Conservation (phyloP, 2,329 filamentous ascomycete genomes). For the Aspergillus pseudoglaucus region DNA sequence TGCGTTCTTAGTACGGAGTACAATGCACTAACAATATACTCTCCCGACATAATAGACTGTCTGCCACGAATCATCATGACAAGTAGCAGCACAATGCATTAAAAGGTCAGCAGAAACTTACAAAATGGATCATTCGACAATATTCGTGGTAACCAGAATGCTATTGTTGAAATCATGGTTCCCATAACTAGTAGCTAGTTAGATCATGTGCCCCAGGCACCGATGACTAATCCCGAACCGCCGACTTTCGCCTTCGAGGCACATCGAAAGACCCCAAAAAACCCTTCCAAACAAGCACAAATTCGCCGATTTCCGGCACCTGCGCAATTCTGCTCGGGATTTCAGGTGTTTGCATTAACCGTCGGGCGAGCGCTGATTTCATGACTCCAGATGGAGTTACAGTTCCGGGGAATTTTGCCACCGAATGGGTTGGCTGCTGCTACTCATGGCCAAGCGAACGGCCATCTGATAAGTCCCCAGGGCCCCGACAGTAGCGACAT, state of each 20-base stretch:
- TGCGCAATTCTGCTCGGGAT: constrained; percentile 13
- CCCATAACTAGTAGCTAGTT: no score
- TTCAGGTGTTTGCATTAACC: constrained; percentile 19
- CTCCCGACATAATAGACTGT: no score
- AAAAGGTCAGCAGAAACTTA: no score
- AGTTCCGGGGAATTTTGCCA: constrained; percentile 28
- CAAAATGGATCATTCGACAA: no score
- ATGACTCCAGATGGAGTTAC: constrained; percentile 27
- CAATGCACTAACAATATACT: no score
- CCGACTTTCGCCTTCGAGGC: constrained; percentile 24
- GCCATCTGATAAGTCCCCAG: constrained; percentile 20
- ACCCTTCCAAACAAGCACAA: constrained; percentile 8
- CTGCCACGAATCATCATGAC: no score
- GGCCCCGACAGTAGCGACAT: constrained; percentile 23
- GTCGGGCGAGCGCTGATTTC: constrained; percentile 21
- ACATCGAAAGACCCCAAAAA: neutral
- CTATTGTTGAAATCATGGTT: no score
- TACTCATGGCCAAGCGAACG: constrained; percentile 8
- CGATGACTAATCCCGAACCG: constrained; percentile 7
- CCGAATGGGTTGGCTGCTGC: constrained; percentile 24
- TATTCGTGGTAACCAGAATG: no score
- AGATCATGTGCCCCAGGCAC: neutral
- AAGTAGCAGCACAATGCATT: no score
- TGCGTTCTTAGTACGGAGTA: no score
- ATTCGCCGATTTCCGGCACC: constrained; percentile 37